Conservation (phyloP, 805 yeast species). For the Candida oleophila region DNA sequence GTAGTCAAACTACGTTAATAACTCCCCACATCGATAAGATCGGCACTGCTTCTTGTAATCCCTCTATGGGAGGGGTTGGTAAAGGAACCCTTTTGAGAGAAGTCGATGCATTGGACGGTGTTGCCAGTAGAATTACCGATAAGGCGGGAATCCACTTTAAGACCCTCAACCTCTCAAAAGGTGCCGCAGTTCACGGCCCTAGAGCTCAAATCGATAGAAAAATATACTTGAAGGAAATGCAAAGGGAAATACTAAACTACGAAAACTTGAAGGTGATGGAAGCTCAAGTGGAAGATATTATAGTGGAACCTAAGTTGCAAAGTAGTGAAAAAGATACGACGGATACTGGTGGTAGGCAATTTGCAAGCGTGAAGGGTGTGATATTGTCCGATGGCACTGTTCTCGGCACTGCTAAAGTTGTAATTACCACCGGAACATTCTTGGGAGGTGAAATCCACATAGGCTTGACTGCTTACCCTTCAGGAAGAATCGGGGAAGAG, state of each 20-base stretch:
- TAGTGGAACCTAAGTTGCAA: slow-evolving; percentile 46
- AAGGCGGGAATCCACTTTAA: slow-evolving; percentile 90
- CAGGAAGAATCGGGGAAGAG: slow-evolving; percentile 91
- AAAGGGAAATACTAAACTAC: slow-evolving; percentile 53
- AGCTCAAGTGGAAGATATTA: slow-evolving; percentile 82
- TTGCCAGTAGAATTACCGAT: slow-evolving; percentile 83
- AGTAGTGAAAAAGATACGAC: slow-evolving; percentile 9
- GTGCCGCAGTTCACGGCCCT: slow-evolving; percentile 98
- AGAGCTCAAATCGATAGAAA: slow-evolving; percentile 92
- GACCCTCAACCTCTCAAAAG: slow-evolving; percentile 79
- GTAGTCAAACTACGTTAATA: slow-evolving; percentile 65
- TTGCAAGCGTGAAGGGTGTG: slow-evolving; percentile 64
- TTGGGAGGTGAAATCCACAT: slow-evolving; percentile 92
- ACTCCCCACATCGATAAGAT: slow-evolving; percentile 76
- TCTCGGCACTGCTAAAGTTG: slow-evolving; percentile 62
- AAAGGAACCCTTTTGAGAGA: slow-evolving; percentile 91
- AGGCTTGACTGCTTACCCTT: slow-evolving; percentile 76
- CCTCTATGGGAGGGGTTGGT: slow-evolving; percentile 98
- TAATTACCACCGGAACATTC: slow-evolving; percentile 94
- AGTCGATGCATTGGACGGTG: slow-evolving; percentile 96
- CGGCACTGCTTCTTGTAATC: slow-evolving; percentile 96
- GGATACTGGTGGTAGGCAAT: slow-evolving; percentile 37
- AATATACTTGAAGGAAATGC: slow-evolving; percentile 80
- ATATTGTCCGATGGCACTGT: slow-evolving; percentile 66
- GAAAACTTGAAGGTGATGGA: slow-evolving; percentile 59